Evolutionary conservation across 2,329 filamentous ascomycete genomes (phyloP).

Genomic region (Lecanicillium sp.): DNA sequence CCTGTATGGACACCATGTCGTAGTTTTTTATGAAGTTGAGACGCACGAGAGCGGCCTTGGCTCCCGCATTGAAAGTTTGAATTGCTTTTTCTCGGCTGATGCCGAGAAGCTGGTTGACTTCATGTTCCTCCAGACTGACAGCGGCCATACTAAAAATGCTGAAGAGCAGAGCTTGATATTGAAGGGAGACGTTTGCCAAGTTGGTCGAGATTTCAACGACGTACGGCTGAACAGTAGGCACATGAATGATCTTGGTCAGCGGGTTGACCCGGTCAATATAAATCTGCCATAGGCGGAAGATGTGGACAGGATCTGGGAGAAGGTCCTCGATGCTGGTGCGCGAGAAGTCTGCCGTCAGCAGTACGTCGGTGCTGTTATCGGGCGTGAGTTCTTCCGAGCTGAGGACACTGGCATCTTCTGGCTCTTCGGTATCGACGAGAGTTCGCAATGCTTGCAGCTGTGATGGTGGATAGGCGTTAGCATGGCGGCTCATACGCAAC

Average conservation of each 20-base stretch:
- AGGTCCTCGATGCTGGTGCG: conserved; percentile 37
- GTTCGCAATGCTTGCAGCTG: conserved; percentile 52
- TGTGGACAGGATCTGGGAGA: conserved; percentile 58
- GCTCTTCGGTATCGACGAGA: conserved; percentile 43
- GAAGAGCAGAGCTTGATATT: conserved; percentile 55
- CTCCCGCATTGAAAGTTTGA: conserved; percentile 43
- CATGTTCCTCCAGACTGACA: conserved; percentile 44
- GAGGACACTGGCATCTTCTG: conserved; percentile 39
- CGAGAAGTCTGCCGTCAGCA: conserved; percentile 35
- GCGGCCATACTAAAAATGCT: conserved; percentile 58
- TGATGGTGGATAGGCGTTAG: conserved; percentile 10
- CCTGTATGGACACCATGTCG: conserved; percentile 51
- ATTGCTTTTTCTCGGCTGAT: conserved; percentile 41
- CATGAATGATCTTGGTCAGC: conserved; percentile 63
- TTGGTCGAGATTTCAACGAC: conserved; percentile 56
- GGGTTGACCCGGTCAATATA: conserved; percentile 71
- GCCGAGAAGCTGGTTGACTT: conserved; percentile 47
- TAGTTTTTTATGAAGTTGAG: conserved; percentile 52
- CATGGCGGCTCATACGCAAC: background rate
- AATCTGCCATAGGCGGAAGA: conserved; percentile 66
- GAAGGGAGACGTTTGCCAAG: conserved; percentile 45
- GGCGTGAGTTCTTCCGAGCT: conserved; percentile 43
- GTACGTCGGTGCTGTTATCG: conserved; percentile 43
- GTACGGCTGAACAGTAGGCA: conserved; percentile 58
- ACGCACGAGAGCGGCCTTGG: conserved; percentile 40